Conservation (phyloP, 2,329 filamentous ascomycete species). For the Pseudogymnoascus sp. region DNA sequence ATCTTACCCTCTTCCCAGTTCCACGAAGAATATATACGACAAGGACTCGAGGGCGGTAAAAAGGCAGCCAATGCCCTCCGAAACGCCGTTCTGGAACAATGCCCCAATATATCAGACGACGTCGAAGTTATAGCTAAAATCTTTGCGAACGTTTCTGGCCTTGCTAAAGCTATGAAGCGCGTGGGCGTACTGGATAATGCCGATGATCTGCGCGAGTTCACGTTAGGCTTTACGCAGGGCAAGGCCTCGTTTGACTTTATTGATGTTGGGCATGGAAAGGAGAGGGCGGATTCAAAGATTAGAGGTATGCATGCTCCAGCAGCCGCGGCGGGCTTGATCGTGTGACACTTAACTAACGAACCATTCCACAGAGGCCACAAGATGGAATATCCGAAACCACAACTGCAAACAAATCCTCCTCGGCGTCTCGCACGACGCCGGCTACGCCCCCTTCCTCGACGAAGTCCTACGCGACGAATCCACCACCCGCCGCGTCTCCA, state of each 20-base stretch:
- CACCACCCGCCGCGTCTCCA: conserved; percentile 40
- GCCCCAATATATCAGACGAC: conserved; percentile 39
- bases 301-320: conserved; percentile 38
- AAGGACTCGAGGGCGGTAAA: conserved; percentile 42
- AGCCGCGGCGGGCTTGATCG: not conserved
- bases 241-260: conserved; percentile 57
- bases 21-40: conserved; percentile 46
- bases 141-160: conserved; percentile 47
- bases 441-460: conserved; percentile 54
- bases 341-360: conserved; percentile 16
- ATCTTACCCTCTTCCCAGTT: conserved; percentile 40
- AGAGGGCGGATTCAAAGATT: conserved; percentile 55
- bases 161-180: conserved; percentile 45
- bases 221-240: conserved; percentile 53
- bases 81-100: conserved; percentile 42
- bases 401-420: conserved; percentile 58
- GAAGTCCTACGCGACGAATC: conserved; percentile 44
- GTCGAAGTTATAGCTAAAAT: conserved; percentile 52
- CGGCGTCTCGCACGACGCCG: conserved; percentile 56
- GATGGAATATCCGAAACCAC: conserved; percentile 53
- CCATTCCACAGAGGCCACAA: conserved; percentile 31
- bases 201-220: conserved; percentile 50
- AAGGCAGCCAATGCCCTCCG: conserved; percentile 41
- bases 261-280: conserved; percentile 54
- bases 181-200: conserved; percentile 42